Conservation (phyloP, 2,329 filamentous ascomycete species). For the Ascochyta koolunga region DNA sequence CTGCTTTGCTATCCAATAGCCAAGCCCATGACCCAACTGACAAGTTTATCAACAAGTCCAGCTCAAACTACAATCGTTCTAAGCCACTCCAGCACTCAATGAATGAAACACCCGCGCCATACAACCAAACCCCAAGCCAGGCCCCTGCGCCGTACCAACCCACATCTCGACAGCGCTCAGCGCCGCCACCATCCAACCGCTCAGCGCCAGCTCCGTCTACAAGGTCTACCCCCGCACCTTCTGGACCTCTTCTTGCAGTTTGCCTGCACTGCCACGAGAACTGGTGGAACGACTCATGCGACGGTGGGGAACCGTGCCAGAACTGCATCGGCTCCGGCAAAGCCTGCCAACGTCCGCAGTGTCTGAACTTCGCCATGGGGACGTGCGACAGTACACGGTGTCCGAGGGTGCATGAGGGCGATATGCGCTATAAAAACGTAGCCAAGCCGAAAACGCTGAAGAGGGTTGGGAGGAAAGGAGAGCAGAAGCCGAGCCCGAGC, state of each 20-base stretch:
- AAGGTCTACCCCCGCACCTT: not conserved
- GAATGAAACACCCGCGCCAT: not conserved
- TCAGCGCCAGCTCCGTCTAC: not conserved
- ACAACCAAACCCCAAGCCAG: not conserved
- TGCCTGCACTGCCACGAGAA: conserved; percentile 12
- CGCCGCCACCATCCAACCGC: not conserved
- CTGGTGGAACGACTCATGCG: conserved; percentile 15
- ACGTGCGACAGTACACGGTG: not conserved
- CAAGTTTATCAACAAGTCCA: not conserved
- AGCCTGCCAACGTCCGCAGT: conserved; percentile 3
- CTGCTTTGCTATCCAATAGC: not conserved
- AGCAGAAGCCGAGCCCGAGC: not conserved
- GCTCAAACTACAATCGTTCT: not conserved
- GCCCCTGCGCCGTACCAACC: not conserved
- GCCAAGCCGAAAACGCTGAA: conserved; percentile 6
- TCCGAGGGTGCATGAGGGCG: not conserved
- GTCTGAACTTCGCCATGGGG: not conserved
- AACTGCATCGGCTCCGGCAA: conserved; percentile 1
- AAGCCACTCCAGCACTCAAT: not conserved
- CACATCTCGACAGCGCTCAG: not conserved
- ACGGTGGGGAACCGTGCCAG: conserved; percentile 8
- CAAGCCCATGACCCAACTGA: not conserved
- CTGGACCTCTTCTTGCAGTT: not conserved
- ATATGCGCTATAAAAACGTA: not conserved
- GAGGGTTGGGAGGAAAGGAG: conserved; percentile 1